These are phyloP conservation scores for Pichia cephalocereana DNA, from an alignment of 805 yeast species.

Conservation along the genomic window DNA sequence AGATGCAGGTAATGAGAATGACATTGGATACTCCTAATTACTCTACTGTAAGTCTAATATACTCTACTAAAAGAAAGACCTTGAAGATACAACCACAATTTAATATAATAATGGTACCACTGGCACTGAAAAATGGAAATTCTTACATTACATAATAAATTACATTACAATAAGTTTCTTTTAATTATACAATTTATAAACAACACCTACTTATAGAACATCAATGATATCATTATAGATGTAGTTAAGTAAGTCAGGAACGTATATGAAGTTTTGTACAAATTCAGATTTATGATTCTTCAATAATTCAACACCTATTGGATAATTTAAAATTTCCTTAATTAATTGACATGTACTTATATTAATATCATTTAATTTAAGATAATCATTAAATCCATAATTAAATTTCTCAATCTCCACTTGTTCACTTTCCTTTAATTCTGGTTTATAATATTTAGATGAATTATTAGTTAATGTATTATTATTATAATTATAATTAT, in stretches of 20 bases:
- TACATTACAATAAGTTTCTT: background rate
- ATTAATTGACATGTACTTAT: constrained; percentile 29
- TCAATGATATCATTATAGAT: constrained; percentile 15
- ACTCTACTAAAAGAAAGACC: too few relatives aligned
- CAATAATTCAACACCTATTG: constrained; percentile 26
- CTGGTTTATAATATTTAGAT: constrained; percentile 10
- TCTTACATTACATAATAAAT: background rate
- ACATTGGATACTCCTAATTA: constrained; percentile 5
- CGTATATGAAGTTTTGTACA: constrained; percentile 24
- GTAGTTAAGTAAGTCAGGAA: constrained; percentile 26
- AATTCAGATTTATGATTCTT: constrained; percentile 24
- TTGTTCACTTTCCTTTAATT: constrained; percentile 18
- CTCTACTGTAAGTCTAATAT: too few relatives aligned
- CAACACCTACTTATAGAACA: background rate
- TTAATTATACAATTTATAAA: too few relatives aligned
- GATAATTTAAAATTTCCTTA: constrained; percentile 26
- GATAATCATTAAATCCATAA: constrained; percentile 25
- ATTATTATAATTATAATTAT: constrained; percentile 1
- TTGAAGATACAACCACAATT: too few relatives aligned
- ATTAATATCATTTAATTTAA: constrained; percentile 31
- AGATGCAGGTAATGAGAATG: constrained; percentile 16
- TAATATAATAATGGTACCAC: too few relatives aligned
- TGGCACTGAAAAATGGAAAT: too few relatives aligned
- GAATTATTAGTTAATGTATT: constrained; percentile 3
- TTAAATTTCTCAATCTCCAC: constrained; percentile 24